Evolutionary conservation across 2,329 filamentous ascomycete genomes (phyloP).

Genomic region (Paecilomyces sp.): DNA sequence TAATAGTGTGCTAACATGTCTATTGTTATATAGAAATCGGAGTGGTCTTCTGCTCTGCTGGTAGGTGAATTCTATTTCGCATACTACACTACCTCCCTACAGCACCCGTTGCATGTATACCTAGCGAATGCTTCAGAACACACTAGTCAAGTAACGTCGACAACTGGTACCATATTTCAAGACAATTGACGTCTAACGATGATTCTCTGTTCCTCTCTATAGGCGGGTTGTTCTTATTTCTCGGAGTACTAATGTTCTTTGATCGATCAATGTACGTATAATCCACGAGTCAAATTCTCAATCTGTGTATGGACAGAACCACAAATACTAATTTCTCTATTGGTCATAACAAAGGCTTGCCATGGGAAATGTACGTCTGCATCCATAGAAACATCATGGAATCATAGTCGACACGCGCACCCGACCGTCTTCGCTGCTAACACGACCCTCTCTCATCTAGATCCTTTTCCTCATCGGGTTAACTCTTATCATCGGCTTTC

Average conservation of each 20-base stretch:
- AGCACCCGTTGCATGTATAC: neutral
- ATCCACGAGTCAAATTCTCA: neutral
- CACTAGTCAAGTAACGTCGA: neutral
- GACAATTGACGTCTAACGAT: conserved; percentile 1
- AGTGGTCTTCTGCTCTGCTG: conserved; percentile 94
- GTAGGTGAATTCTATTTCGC: conserved; percentile 51
- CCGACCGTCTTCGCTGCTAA: neutral
- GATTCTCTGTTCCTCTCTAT: conserved; percentile 9
- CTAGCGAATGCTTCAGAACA: neutral
- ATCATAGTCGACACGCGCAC: neutral
- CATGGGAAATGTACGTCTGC: conserved; percentile 80
- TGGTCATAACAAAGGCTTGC: conserved; percentile 58
- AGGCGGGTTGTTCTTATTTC: conserved; percentile 93
- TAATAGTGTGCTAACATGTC: conserved; percentile 13
- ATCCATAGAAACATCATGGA: neutral
- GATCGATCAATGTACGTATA: conserved; percentile 79
- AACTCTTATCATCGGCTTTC: conserved; percentile 86
- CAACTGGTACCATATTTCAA: neutral
- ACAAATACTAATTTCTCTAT: neutral
- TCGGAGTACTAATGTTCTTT: conserved; percentile 94
- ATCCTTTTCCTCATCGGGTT: conserved; percentile 97
- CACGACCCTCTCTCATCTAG: conserved; percentile 38
- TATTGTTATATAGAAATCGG: conserved; percentile 66
- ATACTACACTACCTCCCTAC: neutral
- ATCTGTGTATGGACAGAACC: neutral